Evolutionary conservation across 2,329 filamentous ascomycete species (phyloP).

Genomic region (Torrubiella hemipterigena): DNA sequence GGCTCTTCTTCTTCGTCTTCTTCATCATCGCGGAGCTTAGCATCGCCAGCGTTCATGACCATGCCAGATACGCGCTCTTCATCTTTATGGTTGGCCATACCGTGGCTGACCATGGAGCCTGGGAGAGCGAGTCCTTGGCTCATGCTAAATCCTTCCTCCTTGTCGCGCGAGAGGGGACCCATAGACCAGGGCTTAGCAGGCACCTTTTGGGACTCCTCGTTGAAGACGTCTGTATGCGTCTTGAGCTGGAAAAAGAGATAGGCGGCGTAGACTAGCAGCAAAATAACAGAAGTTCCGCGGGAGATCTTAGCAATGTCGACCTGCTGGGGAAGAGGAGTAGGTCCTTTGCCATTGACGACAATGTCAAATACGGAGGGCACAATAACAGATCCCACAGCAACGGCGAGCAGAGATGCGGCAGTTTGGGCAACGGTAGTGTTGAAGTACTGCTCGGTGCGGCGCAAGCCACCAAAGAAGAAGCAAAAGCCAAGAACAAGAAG

Average conservation of each 20-base stretch:
- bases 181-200: constrained; percentile 39
- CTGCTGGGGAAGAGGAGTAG: constrained; percentile 2
- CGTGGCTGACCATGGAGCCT: constrained; percentile 24
- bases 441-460: constrained; percentile 74
- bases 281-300: constrained; percentile 64
- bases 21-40: constrained; percentile 33
- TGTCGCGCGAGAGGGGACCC: constrained; percentile 15
- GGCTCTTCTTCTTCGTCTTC: constrained; percentile 67
- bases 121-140: constrained; percentile 27
- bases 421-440: constrained; percentile 89
- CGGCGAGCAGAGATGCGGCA: constrained; percentile 65
- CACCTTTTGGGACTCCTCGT: constrained; percentile 66
- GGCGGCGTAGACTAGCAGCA: constrained; percentile 70
- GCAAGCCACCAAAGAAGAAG: constrained; percentile 78
- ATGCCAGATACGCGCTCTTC: constrained; percentile 32
- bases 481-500: constrained; percentile 84
- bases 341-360: constrained; percentile 23
- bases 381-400: constrained; percentile 71
- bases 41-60: constrained; percentile 25
- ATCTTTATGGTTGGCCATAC: constrained; percentile 19
- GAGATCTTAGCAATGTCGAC: constrained; percentile 50
- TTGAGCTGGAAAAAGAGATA: constrained; percentile 89
- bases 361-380: constrained; percentile 78
- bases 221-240: constrained; percentile 72
- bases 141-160: constrained; percentile 17